Conservation (phyloP, 202 grass and related monocot genomes). For the Carex arenaria region DNA sequence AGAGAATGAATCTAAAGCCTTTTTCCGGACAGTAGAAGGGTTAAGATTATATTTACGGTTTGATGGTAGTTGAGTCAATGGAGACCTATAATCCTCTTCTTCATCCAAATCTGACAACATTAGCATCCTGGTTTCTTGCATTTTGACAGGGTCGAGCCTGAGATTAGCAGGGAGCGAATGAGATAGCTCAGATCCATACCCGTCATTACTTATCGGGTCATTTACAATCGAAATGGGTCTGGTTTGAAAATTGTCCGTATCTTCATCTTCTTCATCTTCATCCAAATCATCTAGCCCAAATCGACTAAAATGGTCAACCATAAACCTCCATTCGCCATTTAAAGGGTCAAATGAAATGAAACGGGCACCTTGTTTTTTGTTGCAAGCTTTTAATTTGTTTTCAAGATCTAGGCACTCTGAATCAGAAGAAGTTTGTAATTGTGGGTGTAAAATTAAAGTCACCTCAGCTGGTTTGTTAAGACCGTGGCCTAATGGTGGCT, state of each 20-base stretch:
- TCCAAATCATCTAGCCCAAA: slow-evolving; percentile 86
- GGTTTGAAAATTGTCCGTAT: slow-evolving; percentile 57
- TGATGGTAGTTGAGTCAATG: slow-evolving; percentile 31
- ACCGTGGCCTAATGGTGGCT: slow-evolving; percentile 62
- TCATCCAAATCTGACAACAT: slow-evolving; percentile 69
- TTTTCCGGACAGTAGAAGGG: slow-evolving; percentile 43
- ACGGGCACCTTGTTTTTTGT: slow-evolving; percentile 58
- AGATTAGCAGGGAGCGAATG: slow-evolving; percentile 91
- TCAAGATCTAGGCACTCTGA: slow-evolving; percentile 15
- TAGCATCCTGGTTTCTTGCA: slow-evolving; percentile 68
- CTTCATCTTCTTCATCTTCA: slow-evolving; percentile 73
- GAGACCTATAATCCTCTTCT: slow-evolving; percentile 41
- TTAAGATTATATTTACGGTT: slow-evolving; percentile 54
- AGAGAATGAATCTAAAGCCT: slow-evolving; percentile 59
- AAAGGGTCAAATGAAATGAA: slow-evolving; percentile 66
- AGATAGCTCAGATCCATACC: slow-evolving; percentile 53
- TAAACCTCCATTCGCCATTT: slow-evolving; percentile 68
- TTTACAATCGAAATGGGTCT: slow-evolving; percentile 43
- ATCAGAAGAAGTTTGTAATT: slow-evolving; percentile 6
- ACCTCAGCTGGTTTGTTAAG: slow-evolving; percentile 93
- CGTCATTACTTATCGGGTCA: slow-evolving; percentile 34
- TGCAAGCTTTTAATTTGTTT: slow-evolving; percentile 30
- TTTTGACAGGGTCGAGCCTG: slow-evolving; percentile 73
- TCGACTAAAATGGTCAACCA: slow-evolving; percentile 90
- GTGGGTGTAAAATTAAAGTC: slow-evolving; percentile 34